phyloP scores from a whole-genome alignment of 2,329 filamentous ascomycete species.

The Alternaria sp. region DNA sequence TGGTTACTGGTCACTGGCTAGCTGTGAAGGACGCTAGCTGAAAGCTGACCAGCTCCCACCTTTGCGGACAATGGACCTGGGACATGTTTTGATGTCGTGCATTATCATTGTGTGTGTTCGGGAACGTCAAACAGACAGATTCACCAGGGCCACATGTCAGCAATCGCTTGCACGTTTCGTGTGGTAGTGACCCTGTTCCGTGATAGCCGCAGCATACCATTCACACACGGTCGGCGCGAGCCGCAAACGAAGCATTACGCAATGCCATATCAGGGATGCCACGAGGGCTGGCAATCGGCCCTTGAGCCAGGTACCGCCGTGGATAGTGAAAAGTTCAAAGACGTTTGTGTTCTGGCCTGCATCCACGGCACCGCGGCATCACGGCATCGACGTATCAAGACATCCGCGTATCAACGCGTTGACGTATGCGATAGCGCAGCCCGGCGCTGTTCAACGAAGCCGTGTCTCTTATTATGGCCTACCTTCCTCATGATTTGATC shows the following conservation, averaged over 20 bases:
- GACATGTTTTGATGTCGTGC: constrained; percentile 8
- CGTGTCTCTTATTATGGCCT: background rate
- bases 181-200: constrained; percentile 1
- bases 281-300: constrained; percentile 1
- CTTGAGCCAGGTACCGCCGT: background rate
- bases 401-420: background rate
- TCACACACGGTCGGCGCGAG: constrained; percentile 3
- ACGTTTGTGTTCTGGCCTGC: background rate
- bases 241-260: constrained; percentile 3
- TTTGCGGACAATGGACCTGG: background rate
- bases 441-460: background rate
- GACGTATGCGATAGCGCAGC: background rate
- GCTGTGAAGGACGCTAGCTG: background rate
- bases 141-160: background rate
- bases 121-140: background rate
- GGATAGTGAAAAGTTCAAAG: background rate
- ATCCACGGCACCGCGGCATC: background rate
- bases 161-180: background rate
- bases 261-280: background rate
- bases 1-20: background rate
- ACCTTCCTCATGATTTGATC: background rate
- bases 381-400: background rate
- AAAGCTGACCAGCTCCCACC: background rate
- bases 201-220: constrained; percentile 8
- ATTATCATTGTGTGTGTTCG: background rate